Evolutionary conservation across 2,329 filamentous ascomycete species (phyloP), one percentile per base, ranked within the genome.

Genomic region (Cephalotrichum gorgonifer): DNA sequence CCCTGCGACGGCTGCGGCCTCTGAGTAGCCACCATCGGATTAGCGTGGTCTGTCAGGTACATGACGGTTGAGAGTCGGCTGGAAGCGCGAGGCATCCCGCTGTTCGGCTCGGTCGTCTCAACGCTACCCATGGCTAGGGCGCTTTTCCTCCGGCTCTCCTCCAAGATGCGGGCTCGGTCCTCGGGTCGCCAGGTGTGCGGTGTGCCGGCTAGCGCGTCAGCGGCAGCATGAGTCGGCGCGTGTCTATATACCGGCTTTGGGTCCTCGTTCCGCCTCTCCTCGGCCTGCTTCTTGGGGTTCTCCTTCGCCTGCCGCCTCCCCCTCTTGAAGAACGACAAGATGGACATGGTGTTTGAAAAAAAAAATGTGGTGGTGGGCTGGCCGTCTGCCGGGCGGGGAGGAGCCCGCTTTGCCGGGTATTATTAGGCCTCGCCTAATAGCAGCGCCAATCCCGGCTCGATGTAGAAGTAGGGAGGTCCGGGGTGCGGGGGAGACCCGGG

Each of bases 31-130:
- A 65, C 61, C 41, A 67, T 55, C 15, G 71, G 70, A 31, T 55
- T 67, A 30, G 62, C 61, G 49, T 70, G 64, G 39, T 64, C 61
- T 11, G 65, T 60, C 4, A 72, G 70, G 51, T 72, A 76, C 6
- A 72, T 70, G 31, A 72, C 68, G 52, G 68, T 63, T 1, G 73
- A 71, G 9, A 74, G 60, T 38, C 67, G 64, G 61, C 71, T 76
- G 50, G 67, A 65, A 28, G 71, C 66, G n/a, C 73, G 71, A n/a
- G 72, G 67, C 1, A 60, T 56, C 33, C 48, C 42, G 17, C 17
- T 27, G 4, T 17, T 6, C 14, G 17, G 6, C 3, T 31, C 15
- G 35, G 15, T n/a, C 3, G 6, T 26, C 28, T 30, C 38, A 39
- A 43, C 31, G 15, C 27, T 50, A 5, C 49, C 35, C 26, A 49